Percentiles rank a stretch among this genome's conserved stretches.
These are phyloP conservation scores for Dalbergia oliveri DNA, from an alignment of 306 rosid species.

Conservation along the genomic window DNA sequence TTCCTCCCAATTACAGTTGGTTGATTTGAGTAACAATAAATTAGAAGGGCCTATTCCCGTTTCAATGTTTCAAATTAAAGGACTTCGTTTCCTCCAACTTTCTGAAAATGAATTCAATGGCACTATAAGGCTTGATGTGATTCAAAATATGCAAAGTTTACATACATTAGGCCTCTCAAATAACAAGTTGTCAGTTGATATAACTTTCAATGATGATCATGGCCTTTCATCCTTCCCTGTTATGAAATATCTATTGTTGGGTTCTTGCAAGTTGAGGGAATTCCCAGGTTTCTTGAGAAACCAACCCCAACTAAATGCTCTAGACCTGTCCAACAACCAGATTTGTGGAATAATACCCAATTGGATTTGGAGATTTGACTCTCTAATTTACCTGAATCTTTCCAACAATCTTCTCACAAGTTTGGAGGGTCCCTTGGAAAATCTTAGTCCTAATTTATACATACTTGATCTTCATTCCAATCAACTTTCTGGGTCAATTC, in stretches of 20 bases:
- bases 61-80: conserved; percentile 44
- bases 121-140: neutral
- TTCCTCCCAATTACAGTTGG: conserved; percentile 26
- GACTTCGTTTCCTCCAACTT: conserved; percentile 52
- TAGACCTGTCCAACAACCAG: conserved; percentile 62
- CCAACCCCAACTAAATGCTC: neutral
- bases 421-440: conserved; percentile 29
- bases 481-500: conserved; percentile 48
- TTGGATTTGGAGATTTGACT: conserved; percentile 62
- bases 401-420: conserved; percentile 54
- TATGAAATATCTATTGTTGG: conserved; percentile 36
- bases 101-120: conserved; percentile 62
- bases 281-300: conserved; percentile 55
- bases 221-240: conserved; percentile 27
- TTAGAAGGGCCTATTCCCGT: conserved; percentile 56
- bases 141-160: conserved; percentile 42
- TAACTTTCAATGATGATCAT: neutral
- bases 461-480: conserved; percentile 58
- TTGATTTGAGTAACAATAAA: conserved; percentile 56
- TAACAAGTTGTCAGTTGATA: conserved; percentile 49
- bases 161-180: conserved; percentile 54
- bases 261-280: conserved; percentile 45
- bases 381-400: conserved; percentile 44
- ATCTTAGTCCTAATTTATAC: neutral
- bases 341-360: conserved; percentile 58